A percentile compares a stretch with the other conserved stretches of the same genome.
These are phyloP conservation scores for Diatrype stigma DNA, from an alignment of 2,329 filamentous ascomycete species.

Conservation along the genomic window DNA sequence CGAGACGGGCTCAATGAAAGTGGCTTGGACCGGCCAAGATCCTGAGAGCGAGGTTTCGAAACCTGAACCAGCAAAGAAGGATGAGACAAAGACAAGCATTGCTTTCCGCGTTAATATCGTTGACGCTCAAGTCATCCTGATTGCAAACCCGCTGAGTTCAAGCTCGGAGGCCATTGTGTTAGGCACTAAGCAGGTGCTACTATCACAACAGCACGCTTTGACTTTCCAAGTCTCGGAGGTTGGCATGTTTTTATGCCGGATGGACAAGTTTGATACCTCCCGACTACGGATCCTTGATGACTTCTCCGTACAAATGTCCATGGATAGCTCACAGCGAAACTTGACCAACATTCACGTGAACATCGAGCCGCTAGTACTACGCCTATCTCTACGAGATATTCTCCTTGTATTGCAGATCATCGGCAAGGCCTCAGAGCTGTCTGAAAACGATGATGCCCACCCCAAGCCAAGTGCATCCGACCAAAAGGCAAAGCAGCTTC, in stretches of 20 bases:
- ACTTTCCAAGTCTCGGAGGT: conserved; percentile 91
- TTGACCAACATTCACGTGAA: conserved; percentile 79
- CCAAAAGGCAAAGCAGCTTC: conserved; percentile 52
- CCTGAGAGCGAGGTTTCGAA: conserved; percentile 27
- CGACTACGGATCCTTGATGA: conserved; percentile 91
- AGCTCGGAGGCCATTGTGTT: conserved; percentile 95
- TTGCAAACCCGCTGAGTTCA: conserved; percentile 85
- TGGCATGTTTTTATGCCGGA: conserved; percentile 97
- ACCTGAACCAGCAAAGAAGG: conserved; percentile 15
- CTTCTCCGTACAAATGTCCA: conserved; percentile 84
- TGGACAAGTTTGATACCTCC: conserved; percentile 94
- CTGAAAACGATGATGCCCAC: conserved; percentile 54
- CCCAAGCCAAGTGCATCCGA: conserved; percentile 40
- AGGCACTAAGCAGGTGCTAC: conserved; percentile 85
- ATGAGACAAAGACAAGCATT: conserved; percentile 59
- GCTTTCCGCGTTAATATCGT: conserved; percentile 92
- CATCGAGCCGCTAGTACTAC: conserved; percentile 84
- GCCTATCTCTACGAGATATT: conserved; percentile 90
- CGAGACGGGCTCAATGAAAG: conserved; percentile 54
- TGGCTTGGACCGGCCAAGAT: conserved; percentile 35
- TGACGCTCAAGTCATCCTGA: conserved; percentile 92
- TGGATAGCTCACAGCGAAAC: conserved; percentile 65
- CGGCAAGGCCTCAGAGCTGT: conserved; percentile 84
- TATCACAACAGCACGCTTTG: conserved; percentile 90
- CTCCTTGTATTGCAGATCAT: conserved; percentile 90